Conservation (phyloP, 2,329 filamentous ascomycete genomes). For the Penicillium janthinellum region DNA sequence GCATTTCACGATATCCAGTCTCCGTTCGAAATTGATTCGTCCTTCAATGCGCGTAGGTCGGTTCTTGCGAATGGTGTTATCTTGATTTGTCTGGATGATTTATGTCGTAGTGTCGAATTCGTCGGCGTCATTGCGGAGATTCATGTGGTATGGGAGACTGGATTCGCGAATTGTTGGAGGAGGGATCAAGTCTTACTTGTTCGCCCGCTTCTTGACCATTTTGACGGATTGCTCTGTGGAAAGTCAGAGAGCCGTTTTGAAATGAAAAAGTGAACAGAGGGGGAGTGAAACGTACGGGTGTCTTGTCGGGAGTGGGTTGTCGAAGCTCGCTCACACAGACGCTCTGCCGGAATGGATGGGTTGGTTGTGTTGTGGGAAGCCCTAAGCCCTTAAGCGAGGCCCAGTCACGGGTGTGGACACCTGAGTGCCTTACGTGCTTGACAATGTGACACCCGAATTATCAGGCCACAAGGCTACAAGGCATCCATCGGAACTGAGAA, state of each 20-base stretch:
- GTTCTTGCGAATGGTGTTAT: constrained; percentile 2
- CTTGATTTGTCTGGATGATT: constrained; percentile 1
- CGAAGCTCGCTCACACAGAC: constrained; percentile 40
- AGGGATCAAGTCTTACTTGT: constrained; percentile 60
- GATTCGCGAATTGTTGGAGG: constrained; percentile 21
- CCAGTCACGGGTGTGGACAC: constrained; percentile 17
- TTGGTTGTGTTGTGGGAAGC: constrained; percentile 44
- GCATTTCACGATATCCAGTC: constrained; percentile 18
- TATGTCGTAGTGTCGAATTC: constrained; percentile 9
- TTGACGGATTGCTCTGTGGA: constrained; percentile 54
- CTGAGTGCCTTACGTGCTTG: not conserved
- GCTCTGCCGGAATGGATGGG: constrained; percentile 36
- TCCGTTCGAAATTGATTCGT: constrained; percentile 19
- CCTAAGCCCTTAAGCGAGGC: constrained; percentile 45
- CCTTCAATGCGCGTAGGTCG: constrained; percentile 24
- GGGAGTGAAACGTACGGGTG: constrained; percentile 40
- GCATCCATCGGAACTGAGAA: not conserved
- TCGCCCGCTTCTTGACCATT: constrained; percentile 77
- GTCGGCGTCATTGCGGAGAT: constrained; percentile 31
- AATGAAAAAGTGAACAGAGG: constrained; percentile 13
- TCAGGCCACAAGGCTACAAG: not conserved
- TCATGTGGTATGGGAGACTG: constrained; percentile 31
- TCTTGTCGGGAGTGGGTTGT: constrained; percentile 44
- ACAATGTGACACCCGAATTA: not conserved
- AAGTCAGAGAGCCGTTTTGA: constrained; percentile 33